These are phyloP conservation scores for Bathelium albidoporum DNA, from an alignment of 495 filamentous ascomycete species.

Conservation along the genomic window DNA sequence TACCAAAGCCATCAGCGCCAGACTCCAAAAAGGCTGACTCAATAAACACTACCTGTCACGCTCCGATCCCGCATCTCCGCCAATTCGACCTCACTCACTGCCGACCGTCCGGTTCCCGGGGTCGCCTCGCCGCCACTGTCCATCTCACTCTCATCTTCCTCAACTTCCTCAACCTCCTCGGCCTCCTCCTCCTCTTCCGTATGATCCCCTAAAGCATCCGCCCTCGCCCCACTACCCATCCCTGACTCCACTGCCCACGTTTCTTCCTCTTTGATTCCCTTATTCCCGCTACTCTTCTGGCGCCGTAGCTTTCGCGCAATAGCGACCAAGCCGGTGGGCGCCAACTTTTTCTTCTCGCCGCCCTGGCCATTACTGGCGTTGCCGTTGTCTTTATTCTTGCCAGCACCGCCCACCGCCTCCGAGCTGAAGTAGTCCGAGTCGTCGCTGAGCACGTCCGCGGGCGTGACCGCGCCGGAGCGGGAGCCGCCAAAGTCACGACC, in stretches of 20 bases:
- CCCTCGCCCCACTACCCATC: constrained; percentile 29
- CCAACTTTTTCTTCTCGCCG: constrained; percentile 6
- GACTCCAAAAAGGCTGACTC: neutral
- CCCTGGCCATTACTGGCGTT: neutral
- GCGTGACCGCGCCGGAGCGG: constrained; percentile 17
- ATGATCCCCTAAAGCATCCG: constrained; percentile 33
- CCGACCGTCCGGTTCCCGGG: constrained; percentile 5
- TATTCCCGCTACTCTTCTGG: constrained; percentile 14
- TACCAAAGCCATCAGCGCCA: constrained; percentile 2
- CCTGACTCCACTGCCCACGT: constrained; percentile 29
- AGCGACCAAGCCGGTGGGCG: constrained; percentile 5
- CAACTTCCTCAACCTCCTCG: constrained; percentile 32
- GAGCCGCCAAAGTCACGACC: constrained; percentile 19
- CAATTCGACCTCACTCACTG: constrained; percentile 5
- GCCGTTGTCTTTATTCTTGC: too few species aligned
- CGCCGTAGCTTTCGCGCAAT: constrained; percentile 7
- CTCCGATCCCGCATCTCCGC: constrained; percentile 15
- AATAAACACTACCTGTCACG: constrained; percentile 20
- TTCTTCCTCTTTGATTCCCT: constrained; percentile 21
- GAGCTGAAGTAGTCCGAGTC: constrained; percentile 26
- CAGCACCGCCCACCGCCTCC: neutral
- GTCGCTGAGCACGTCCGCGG: constrained; percentile 28
- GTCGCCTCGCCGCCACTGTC: constrained; percentile 7
- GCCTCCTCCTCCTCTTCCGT: constrained; percentile 24
- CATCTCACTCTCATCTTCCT: constrained; percentile 14